Conservation (phyloP, 257 asterid genomes). For the Fraxinus quadrangulata region DNA sequence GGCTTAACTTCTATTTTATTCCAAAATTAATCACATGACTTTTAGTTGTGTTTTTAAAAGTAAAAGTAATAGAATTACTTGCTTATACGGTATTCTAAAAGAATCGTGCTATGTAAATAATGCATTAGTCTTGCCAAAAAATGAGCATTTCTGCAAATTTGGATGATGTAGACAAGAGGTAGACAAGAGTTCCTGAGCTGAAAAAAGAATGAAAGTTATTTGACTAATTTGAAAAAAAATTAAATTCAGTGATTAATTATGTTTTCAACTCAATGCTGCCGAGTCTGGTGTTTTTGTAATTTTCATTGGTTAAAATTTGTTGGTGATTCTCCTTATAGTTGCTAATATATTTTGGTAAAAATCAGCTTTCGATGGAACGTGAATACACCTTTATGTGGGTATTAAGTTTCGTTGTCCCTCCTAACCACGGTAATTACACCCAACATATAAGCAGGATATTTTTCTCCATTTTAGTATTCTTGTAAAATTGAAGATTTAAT, state of each 20-base stretch:
- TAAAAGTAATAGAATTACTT: not conserved
- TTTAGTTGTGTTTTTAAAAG: not conserved
- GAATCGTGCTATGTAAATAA: no score
- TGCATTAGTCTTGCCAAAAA: not conserved
- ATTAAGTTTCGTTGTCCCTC: conserved; percentile 94
- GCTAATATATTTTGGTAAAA: conserved; percentile 20
- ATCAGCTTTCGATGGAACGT: conserved; percentile 90
- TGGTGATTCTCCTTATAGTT: not conserved
- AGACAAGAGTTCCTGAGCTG: no score
- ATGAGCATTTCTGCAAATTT: not conserved
- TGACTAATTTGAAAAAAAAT: not conserved
- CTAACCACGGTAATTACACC: conserved; percentile 63
- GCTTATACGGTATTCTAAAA: not conserved
- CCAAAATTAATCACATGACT: not conserved
- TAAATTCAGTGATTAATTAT: no score
- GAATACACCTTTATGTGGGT: conserved; percentile 95
- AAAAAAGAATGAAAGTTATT: not conserved
- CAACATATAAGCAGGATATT: conserved; percentile 4
- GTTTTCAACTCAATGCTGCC: not conserved
- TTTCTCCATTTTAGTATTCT: not conserved
- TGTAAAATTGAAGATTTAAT: conserved; percentile 20
- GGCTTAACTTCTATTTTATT: not conserved
- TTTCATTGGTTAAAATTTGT: conserved; percentile 16
- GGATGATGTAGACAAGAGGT: not conserved
- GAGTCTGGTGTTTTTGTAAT: not conserved